Base-by-base conservation (phyloP, 2,329 filamentous ascomycete genomes). In the Blastomyces silverae region DNA sequence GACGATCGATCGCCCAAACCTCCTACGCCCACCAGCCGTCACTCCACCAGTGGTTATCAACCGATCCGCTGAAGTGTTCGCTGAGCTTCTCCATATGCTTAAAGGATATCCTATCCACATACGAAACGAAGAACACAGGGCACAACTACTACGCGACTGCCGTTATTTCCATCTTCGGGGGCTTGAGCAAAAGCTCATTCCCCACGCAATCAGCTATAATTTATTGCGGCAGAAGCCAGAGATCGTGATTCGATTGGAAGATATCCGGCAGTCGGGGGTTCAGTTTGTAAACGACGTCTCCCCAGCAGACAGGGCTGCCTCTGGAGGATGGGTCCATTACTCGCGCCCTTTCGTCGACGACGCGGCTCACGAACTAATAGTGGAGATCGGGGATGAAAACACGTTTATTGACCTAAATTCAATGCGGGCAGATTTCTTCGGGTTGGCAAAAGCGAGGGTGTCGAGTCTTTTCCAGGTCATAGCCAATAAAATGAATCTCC, bases 131-230 rank as follows among this genome's bases (percentile, higher is more conserved):
- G 81, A 83, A 2, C 93, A 97, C 72, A 87, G 93, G 22, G 82
- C 85, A 28, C 85, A 89, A 65, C 82, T 97, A 3, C 80, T 97
- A 1, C 84, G 90, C 52, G 93, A 97, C 75, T 94, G 91, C 67
- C 87, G 90, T 62, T 97, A 97, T 76, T 97, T 93, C 76, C 91
- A 96, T 74, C 87, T 97, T 70, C 93, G 92, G 73, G 92, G 91
- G 0, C 79, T 97, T 0, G 93, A 97, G 78, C 93, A 97, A 77
- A 87, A 86, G 68, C 81, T 97, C 13, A 89, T 97, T 55, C 86
- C 89, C 0, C 89, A 92, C 75, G 76, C 85, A 37, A 89, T 93
- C 66, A 85, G 83, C 62, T 92, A 86, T 76, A 96, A 97, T 71
- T 83, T 89, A 46, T 78, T 83, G 20, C 83, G 89, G 2, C 80